Conservation (phyloP, 495 filamentous ascomycete species). For the Lasiosphaeria hispida region DNA sequence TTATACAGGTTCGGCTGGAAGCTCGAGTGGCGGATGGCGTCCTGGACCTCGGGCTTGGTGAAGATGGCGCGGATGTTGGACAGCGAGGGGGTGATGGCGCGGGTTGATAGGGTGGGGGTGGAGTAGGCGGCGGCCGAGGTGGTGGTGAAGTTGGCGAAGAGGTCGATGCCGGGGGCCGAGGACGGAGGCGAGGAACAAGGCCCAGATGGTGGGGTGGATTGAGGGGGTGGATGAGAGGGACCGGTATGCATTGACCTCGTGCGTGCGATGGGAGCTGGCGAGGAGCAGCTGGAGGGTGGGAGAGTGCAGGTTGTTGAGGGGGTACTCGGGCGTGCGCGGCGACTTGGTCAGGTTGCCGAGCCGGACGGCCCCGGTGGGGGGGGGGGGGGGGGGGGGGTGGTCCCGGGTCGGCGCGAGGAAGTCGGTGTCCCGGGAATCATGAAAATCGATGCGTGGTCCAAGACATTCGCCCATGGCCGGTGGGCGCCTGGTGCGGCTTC, state of each 20-base stretch:
- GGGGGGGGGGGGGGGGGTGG: not conserved
- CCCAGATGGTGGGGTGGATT: no score
- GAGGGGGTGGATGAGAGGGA: no score
- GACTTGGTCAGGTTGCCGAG: not conserved
- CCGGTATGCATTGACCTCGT: no score
- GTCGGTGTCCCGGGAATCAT: no score
- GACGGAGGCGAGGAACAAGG: no score
- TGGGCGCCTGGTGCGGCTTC: no score
- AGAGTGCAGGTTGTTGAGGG: not conserved
- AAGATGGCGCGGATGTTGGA: not conserved
- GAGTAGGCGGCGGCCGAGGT: not conserved
- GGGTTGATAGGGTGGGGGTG: not conserved
- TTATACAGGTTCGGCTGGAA: not conserved
- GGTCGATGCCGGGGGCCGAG: no score
- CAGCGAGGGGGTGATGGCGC: not conserved
- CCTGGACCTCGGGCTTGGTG: not conserved
- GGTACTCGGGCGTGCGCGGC: not conserved
- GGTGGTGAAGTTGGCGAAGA: not conserved
- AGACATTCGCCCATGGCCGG: no score
- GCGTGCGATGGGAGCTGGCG: no score
- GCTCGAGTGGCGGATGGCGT: not conserved
- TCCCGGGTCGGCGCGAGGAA: not conserved
- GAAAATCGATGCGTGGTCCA: no score
- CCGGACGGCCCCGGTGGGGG: not conserved
- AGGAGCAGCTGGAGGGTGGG: not conserved